Evolutionary conservation across 2,329 filamentous ascomycete species (phyloP).

Genomic region (Epichloe baconii): DNA sequence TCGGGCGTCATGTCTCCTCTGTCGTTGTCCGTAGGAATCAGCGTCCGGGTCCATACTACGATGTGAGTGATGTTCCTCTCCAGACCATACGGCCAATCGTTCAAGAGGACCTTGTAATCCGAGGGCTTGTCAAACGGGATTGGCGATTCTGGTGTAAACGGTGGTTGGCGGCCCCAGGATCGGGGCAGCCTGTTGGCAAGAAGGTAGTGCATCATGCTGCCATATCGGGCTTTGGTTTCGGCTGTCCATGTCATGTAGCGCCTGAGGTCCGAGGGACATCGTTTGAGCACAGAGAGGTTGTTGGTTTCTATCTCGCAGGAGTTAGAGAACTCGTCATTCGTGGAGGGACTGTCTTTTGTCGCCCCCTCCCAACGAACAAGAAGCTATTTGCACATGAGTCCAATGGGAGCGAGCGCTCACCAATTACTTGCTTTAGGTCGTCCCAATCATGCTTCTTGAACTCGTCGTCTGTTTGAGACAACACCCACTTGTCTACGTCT

Average conservation of each 20-base stretch:
- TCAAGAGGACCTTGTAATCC: slow-evolving; percentile 61
- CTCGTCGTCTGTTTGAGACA: slow-evolving; percentile 53
- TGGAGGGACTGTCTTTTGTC: background rate
- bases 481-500: slow-evolving; percentile 42
- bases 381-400: too few species aligned
- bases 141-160: slow-evolving; percentile 37
- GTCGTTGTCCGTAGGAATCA: slow-evolving; percentile 55
- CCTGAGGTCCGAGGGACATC: slow-evolving; percentile 67
- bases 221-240: slow-evolving; percentile 57
- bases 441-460: slow-evolving; percentile 64
- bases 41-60: slow-evolving; percentile 83
- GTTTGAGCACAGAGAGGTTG: slow-evolving; percentile 60
- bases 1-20: slow-evolving; percentile 61
- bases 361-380: too few species aligned
- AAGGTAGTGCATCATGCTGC: slow-evolving; percentile 69
- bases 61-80: slow-evolving; percentile 57
- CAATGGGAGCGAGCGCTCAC: slow-evolving; percentile 23
- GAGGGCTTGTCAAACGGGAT: slow-evolving; percentile 39
- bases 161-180: slow-evolving; percentile 48
- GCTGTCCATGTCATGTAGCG: slow-evolving; percentile 68
- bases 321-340: background rate
- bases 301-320: slow-evolving; percentile 30
- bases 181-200: slow-evolving; percentile 55
- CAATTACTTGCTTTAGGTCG: slow-evolving; percentile 53
- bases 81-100: slow-evolving; percentile 91